A percentile compares a stretch with the other conserved stretches of the same genome.
phyloP scores from a whole-genome alignment of 768 basidiomycete genomes.

The Kwoniella botswanensis region DNA sequence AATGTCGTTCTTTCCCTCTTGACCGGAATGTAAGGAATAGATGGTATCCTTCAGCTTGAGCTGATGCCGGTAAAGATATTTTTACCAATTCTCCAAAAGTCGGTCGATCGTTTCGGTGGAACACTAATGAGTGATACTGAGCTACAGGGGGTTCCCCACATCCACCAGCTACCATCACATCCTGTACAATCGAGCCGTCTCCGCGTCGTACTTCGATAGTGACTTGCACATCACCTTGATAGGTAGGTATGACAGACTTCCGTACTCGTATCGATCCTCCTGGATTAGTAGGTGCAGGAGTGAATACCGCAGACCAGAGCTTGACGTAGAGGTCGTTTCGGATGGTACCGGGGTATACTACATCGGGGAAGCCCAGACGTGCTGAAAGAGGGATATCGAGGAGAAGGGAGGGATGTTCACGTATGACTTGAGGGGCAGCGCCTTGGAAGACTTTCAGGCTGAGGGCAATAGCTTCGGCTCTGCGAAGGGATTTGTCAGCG shows the following conservation, averaged over 20 bases:
- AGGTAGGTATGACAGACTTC: conserved; percentile 33
- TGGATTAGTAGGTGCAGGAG: conserved; percentile 57
- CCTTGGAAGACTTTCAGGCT: conserved; percentile 87
- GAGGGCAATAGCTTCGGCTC: conserved; percentile 84
- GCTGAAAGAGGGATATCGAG: conserved; percentile 80
- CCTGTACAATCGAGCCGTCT: conserved; percentile 71
- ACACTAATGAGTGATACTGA: conserved; percentile 88
- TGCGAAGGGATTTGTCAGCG: conserved; percentile 51
- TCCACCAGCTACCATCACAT: conserved; percentile 74
- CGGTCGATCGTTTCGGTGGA: conserved; percentile 82
- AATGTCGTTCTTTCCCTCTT: conserved; percentile 54
- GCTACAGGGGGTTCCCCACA: conserved; percentile 80
- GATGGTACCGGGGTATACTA: conserved; percentile 88
- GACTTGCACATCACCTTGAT: conserved; percentile 77
- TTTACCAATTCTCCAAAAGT: conserved; percentile 95
- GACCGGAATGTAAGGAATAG: conserved; percentile 93
- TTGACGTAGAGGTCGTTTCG: conserved; percentile 96
- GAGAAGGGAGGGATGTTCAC: conserved; percentile 81
- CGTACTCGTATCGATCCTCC: conserved; percentile 47
- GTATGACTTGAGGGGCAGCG: conserved; percentile 72
- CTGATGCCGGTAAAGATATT: conserved; percentile 68
- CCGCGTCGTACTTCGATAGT: conserved; percentile 82
- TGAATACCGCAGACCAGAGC: conserved; percentile 91
- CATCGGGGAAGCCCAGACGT: conserved; percentile 92
- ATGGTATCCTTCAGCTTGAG: conserved; percentile 73